Percentiles rank a stretch among this genome's conserved stretches.
Conservation (phyloP, 495 filamentous ascomycete species). For the Oleoguttula mirabilis region DNA sequence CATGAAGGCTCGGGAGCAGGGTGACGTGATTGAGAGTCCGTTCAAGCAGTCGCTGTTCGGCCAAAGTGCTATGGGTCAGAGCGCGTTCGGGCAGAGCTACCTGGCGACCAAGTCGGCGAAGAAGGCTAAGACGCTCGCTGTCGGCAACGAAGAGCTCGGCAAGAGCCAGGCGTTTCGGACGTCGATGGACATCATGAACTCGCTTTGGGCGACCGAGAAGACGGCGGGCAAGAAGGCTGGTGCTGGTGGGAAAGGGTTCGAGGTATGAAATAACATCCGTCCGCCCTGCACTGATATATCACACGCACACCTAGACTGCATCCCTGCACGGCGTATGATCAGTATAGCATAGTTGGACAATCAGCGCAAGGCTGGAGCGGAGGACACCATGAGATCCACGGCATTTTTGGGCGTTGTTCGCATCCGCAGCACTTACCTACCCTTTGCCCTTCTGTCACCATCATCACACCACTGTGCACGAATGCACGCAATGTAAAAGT, state of each 20-base stretch:
- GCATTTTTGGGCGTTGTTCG: conserved; percentile 12
- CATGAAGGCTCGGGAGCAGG: conserved; percentile 34
- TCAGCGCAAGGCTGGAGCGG: background rate
- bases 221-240: conserved; percentile 35
- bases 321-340: background rate
- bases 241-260: conserved; percentile 47
- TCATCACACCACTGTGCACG: too few relatives aligned
- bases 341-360: background rate
- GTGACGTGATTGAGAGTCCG: conserved; percentile 10
- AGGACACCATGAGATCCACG: background rate
- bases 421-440: background rate
- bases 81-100: conserved; percentile 12
- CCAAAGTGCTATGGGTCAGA: conserved; percentile 9
- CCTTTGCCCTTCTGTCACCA: too few relatives aligned
- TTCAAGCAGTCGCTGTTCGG: conserved; percentile 13
- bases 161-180: conserved; percentile 49
- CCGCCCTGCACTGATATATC: too few relatives aligned
- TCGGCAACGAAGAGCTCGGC: conserved; percentile 20
- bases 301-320: too few relatives aligned
- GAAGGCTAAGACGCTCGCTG: conserved; percentile 12
- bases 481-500: conserved; percentile 28
- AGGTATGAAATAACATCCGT: too few relatives aligned
- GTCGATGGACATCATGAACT: conserved; percentile 86
- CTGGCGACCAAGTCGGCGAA: conserved; percentile 29
- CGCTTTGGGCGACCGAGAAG: conserved; percentile 58